Evolutionary conservation across 257 asterid genomes (phyloP).

Genomic region (Plantago elongata): DNA sequence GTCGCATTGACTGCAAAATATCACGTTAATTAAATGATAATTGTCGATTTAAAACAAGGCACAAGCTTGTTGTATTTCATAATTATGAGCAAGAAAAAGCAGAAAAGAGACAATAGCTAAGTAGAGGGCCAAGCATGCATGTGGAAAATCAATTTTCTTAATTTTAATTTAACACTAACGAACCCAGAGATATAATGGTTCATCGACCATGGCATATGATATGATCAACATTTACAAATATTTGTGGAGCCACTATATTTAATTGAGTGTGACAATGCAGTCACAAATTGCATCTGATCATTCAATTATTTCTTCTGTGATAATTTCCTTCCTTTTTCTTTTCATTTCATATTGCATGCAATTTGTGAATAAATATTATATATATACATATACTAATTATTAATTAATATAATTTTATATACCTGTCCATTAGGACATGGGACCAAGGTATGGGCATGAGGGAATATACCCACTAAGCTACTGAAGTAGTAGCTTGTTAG

Average conservation of each 20-base stretch:
- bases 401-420: no score
- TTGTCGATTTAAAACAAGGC: constrained; percentile 4
- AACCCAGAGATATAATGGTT: not conserved
- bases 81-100: constrained; percentile 6
- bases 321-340: not conserved
- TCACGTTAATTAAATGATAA: no score
- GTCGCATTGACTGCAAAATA: no score
- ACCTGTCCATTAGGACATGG: no score
- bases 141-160: constrained; percentile 7
- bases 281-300: constrained; percentile 2
- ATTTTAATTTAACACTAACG: not conserved
- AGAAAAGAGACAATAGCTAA: not conserved
- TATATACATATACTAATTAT: not conserved
- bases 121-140: not conserved
- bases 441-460: no score
- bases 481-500: no score
- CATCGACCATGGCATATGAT: not conserved
- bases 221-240: not conserved
- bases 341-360: no score
- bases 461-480: no score
- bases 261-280: constrained; percentile 4
- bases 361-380: no score
- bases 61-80: not conserved
- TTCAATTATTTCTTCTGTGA: not conserved
- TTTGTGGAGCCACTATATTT: constrained; percentile 2